Evolutionary conservation across 176 grass and related monocot genomes (phyloP).

Genomic region (Eragrostis curvula): DNA sequence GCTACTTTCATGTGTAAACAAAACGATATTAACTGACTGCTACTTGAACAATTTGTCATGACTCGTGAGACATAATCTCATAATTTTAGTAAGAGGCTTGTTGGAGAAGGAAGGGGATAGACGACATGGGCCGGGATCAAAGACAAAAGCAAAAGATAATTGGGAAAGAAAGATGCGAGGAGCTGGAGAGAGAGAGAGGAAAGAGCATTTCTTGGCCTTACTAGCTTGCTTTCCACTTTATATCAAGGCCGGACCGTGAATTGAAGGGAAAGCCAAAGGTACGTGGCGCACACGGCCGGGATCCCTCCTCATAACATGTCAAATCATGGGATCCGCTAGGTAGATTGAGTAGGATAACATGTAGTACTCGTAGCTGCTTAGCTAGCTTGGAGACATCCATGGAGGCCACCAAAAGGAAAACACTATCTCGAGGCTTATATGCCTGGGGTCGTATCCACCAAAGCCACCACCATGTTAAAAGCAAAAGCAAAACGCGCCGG

Average conservation of each 20-base stretch:
- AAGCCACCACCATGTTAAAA: constrained; percentile 52
- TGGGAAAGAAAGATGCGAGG: background rate
- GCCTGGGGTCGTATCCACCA: constrained; percentile 54
- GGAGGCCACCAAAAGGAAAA: constrained; percentile 24
- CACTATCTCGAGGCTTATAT: constrained; percentile 56
- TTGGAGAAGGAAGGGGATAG: constrained; percentile 38
- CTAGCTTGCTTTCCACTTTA: constrained; percentile 36
- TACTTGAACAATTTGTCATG: too few species aligned
- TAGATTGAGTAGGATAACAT: constrained; percentile 48
- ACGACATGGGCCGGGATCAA: constrained; percentile 43
- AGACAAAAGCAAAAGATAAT: constrained; percentile 64
- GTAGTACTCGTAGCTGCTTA: constrained; percentile 20
- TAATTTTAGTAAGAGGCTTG: constrained; percentile 39
- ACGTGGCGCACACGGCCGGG: constrained; percentile 62
- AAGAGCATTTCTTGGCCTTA: constrained; percentile 46
- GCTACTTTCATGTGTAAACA: too few species aligned
- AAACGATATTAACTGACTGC: too few species aligned
- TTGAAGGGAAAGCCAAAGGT: constrained; percentile 38
- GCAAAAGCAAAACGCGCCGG: constrained; percentile 48
- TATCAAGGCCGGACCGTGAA: constrained; percentile 31
- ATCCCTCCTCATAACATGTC: constrained; percentile 52
- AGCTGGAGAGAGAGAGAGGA: constrained; percentile 5
- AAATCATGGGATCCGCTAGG: constrained; percentile 55
- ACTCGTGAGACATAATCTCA: too few species aligned
- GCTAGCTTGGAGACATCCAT: constrained; percentile 5